Evolutionary conservation across 2,329 filamentous ascomycete species (phyloP), one percentile per base, ranked within the genome.

Genomic region (Colletotrichum aenigma): DNA sequence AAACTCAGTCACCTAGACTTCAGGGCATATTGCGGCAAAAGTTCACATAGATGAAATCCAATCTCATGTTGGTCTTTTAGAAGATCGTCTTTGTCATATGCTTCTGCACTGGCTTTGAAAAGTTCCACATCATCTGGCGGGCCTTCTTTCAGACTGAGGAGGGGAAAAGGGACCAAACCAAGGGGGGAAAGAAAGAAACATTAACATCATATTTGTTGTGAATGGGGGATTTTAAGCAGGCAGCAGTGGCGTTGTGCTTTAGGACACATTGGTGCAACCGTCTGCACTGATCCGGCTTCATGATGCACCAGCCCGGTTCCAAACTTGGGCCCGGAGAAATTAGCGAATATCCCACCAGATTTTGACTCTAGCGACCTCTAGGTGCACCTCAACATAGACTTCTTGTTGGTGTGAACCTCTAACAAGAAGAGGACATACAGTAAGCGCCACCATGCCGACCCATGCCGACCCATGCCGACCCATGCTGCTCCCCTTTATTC

Each of bases 51-150:
- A 16, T 16, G 6, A 21, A 21, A 21, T 48, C 4, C 24, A 24
- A 12, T 48, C 43, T 48, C n/a, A 21, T 48, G 16, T 1, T 16
- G 18, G 36, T 43, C 4, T 4, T 26, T 24, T 3, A 24, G 26
- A 26, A 26, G 26, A 26, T 26, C 26, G 26, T 26, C 26, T 26
- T 36, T 16, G 34, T 16, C 15, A 36, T 0, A 36, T 4, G 34
- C 34, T 36, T 38, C 36, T 18, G 16, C 15, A 15, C 36, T 38
- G 36, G 36, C 4, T 5, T 38, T 38, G 7, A 9, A 38, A 38
- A 0, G 0, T 38, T 38, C 0, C 15, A 38, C 7, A 38, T 9
- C 2, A 38, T 38, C 36, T 38, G 0, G 16, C 36, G 15, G 0
- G 36, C 7, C 15, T 9, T 38, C 36, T 36, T 36, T 0, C 34